These are phyloP conservation scores for Azolla pinnata DNA, from an alignment of 75 land plant genomes.

Conservation along the genomic window DNA sequence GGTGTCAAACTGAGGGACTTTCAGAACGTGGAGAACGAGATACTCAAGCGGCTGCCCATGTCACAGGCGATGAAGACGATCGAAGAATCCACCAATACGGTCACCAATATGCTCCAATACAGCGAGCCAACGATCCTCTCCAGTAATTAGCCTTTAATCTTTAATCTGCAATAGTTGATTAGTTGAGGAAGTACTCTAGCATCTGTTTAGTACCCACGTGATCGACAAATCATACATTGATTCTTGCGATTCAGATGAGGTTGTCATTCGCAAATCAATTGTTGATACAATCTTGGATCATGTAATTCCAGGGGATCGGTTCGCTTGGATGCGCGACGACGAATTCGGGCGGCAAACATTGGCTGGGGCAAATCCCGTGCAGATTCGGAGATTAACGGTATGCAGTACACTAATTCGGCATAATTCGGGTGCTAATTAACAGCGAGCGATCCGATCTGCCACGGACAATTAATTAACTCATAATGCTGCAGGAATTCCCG, in stretches of 20 bases:
- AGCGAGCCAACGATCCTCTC: conserved; percentile 49
- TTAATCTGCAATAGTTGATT: no score
- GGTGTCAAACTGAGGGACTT: conserved; percentile 29
- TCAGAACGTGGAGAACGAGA: conserved; percentile 6
- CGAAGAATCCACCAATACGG: conserved; percentile 35
- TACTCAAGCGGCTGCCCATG: conserved; percentile 35
- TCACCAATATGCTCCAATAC: conserved; percentile 27
- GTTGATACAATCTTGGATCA: background rate
- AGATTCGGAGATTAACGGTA: conserved; percentile 46
- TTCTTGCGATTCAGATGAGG: no score
- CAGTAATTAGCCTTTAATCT: conserved; percentile 45
- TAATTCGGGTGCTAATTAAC: background rate
- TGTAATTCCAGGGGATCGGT: conserved; percentile 54
- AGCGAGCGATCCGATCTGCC: background rate
- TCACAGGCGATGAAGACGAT: conserved; percentile 26
- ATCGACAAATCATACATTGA: background rate
- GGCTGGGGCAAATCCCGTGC: conserved; percentile 68
- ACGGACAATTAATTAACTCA: background rate
- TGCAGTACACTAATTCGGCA: background rate
- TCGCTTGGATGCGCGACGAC: conserved; percentile 73
- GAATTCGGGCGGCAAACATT: conserved; percentile 79
- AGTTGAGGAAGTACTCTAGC: background rate
- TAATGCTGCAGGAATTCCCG: conserved; percentile 45
- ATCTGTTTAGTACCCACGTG: background rate
- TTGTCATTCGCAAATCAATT: no score